phyloP scores from a whole-genome alignment of 1,284 basidiomycete species.

The Phylloboletellus chloephorus region DNA sequence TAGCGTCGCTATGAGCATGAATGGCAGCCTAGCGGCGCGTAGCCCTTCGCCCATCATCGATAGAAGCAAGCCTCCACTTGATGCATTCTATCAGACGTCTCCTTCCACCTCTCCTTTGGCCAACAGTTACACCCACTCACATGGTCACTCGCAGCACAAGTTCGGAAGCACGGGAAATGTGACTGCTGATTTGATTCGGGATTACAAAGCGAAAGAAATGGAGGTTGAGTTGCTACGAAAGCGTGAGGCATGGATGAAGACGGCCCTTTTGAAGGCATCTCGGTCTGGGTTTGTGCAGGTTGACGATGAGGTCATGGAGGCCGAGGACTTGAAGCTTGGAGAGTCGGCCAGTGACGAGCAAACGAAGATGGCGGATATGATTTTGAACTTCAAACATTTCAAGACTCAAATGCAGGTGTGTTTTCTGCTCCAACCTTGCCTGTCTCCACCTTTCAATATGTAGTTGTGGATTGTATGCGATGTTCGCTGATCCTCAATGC shows the following conservation, averaged over 20 bases:
- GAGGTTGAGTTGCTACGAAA: conserved; percentile 77
- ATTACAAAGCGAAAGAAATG: conserved; percentile 74
- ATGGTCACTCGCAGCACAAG: conserved; percentile 33
- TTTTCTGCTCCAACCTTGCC: conserved; percentile 14
- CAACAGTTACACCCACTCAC: conserved; percentile 26
- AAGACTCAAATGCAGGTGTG: conserved; percentile 83
- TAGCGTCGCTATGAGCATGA: conserved; percentile 48
- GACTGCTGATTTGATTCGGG: conserved; percentile 68
- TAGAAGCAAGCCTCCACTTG: conserved; percentile 48
- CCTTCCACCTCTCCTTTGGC: conserved; percentile 45
- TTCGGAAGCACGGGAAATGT: conserved; percentile 62
- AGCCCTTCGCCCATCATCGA: conserved; percentile 58
- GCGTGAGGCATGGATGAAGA: conserved; percentile 84
- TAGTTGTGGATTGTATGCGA: conserved; percentile 1
- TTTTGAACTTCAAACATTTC: conserved; percentile 85
- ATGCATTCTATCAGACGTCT: conserved; percentile 54
- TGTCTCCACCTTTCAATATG: background rate
- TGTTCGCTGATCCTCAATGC: conserved; percentile 14
- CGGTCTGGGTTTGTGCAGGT: conserved; percentile 79
- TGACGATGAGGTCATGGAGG: conserved; percentile 38
- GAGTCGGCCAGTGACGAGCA: conserved; percentile 33
- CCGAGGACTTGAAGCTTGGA: conserved; percentile 39
- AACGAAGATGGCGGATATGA: conserved; percentile 61
- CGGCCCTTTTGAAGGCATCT: conserved; percentile 72
- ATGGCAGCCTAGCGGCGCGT: conserved; percentile 45